These are phyloP conservation scores for Voacanga thouarsii DNA, from an alignment of 257 asterid species.

Conservation along the genomic window DNA sequence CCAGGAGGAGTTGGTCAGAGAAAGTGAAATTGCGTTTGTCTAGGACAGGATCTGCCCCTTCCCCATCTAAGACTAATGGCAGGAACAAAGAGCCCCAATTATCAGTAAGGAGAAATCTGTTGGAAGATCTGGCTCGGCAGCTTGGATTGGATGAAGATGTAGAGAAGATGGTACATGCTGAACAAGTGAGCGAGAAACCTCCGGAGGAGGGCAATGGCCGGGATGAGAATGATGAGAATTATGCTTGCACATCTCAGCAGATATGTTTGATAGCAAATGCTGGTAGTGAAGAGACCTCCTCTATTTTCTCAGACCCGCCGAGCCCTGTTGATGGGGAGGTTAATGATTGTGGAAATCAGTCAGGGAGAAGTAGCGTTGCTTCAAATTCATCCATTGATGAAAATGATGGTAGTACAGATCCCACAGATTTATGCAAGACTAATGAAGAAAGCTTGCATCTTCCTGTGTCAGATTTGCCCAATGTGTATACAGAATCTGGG, in stretches of 20 bases:
- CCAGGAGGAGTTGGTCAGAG: slow-evolving; percentile 64
- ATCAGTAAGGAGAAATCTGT: slow-evolving; percentile 64
- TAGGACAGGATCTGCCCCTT: slow-evolving; percentile 65
- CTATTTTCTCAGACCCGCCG: slow-evolving; percentile 39
- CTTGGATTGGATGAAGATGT: slow-evolving; percentile 50
- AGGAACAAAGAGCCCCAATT: slow-evolving; percentile 36
- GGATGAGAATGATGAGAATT: slow-evolving; percentile 27
- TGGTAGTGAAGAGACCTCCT: slow-evolving; percentile 50
- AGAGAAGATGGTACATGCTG: slow-evolving; percentile 24
- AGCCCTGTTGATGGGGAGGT: slow-evolving; percentile 39
- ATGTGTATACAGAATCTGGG: slow-evolving; percentile 27
- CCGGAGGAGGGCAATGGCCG: slow-evolving; percentile 26
- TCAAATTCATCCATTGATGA: slow-evolving; percentile 50
- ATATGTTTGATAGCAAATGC: slow-evolving; percentile 25
- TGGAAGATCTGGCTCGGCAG: slow-evolving; percentile 62
- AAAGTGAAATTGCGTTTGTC: slow-evolving; percentile 50
- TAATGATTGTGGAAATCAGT: slow-evolving; percentile 36
- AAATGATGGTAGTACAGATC: slow-evolving; percentile 28
- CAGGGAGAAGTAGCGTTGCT: slow-evolving; percentile 59
- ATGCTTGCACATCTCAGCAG: slow-evolving; percentile 26
- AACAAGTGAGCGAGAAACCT: slow-evolving; percentile 29
- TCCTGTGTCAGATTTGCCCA: slow-evolving; percentile 41
- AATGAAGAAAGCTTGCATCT: slow-evolving; percentile 31
- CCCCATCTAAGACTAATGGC: slow-evolving; percentile 39
- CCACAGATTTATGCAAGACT: slow-evolving; percentile 23